Base-by-base conservation (phyloP, 176 grass and related monocot species). In the Saccharum spontaneum region DNA sequence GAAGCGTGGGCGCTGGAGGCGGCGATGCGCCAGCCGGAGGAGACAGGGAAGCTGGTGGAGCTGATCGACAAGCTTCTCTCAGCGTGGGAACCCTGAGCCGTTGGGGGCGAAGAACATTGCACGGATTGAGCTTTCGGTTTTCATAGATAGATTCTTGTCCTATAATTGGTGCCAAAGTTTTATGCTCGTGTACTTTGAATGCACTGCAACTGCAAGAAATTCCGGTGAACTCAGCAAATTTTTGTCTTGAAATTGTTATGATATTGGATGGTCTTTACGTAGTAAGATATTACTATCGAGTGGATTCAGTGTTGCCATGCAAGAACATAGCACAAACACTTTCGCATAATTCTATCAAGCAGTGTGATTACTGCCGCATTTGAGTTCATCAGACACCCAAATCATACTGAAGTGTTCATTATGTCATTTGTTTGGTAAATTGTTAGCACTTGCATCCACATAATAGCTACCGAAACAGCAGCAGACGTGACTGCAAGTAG, bases 21-120 rank as follows among this genome's bases (percentile, higher is more conserved):
- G 60, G 85, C 69, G 12, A 83, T 90, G 84, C 68, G 23, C 75
- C 59, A 18, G 75, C 80, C 39, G 40, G 89, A 87, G 80, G 89
- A 87, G 80, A 50, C 26, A 4, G 52, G 40, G 31, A 62, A 83
- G 62, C 38, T 86, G 33, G 75, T 69, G 61, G 75, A 84, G 75
- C 69, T 87, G 69, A 33, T 87, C 8, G 80, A 90, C 75, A 74
- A 79, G 40, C 48, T 90, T 79, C 84, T 90, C 46, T 76, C n/a
- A 15, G 80, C 73, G 6, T 90, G 89, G 89, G 89, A 90, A 11
- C 61, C 72, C 31, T 87, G 80, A 90, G 1, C 18, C 7, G 48
- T 67, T 71, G 12, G 3, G 6, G 26, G 49, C 0, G 13, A 38
- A 13, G 64, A 70, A 30, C 54, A 10, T 24, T 69, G 28, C 22